A percentile compares a stretch with the other conserved stretches of the same genome.
Conservation (phyloP, 257 asterid species). For the Sherardia arvensis region DNA sequence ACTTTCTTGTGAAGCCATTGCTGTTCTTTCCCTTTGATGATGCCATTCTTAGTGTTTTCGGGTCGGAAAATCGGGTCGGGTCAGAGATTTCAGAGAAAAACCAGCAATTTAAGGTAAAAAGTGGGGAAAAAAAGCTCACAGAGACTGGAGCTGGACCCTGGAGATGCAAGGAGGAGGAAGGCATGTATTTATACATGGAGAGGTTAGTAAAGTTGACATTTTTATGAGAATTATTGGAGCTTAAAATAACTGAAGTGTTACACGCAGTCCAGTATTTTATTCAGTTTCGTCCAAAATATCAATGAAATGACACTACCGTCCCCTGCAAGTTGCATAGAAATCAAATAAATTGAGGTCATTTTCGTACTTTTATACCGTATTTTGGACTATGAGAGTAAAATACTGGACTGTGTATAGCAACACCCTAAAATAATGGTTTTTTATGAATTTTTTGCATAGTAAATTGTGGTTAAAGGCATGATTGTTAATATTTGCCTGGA, state of each 20-base stretch:
- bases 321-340: no score
- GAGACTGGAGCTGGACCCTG: conserved; percentile 61
- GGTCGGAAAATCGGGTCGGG: not conserved
- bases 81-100: not conserved
- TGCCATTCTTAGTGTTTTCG: conserved; percentile 13
- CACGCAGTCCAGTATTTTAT: no score
- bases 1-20: conserved; percentile 51
- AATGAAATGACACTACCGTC: no score
- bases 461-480: conserved; percentile 27
- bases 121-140: conserved; percentile 55
- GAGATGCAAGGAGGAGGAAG: conserved; percentile 8
- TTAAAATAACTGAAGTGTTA: no score
- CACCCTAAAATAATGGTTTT: conserved; percentile 1
- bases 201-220: not conserved
- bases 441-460: conserved; percentile 3
- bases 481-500: conserved; percentile 20
- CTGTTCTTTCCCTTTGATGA: conserved; percentile 28
- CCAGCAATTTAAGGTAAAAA: not conserved
- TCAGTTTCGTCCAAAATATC: no score
- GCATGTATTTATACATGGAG: conserved; percentile 24
- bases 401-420: no score
- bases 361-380: no score
- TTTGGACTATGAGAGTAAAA: no score
- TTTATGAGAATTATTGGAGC: conserved; percentile 8
- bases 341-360: no score